Base-by-base conservation (phyloP, 1,284 basidiomycete genomes). In the Dichomitus squalens region DNA sequence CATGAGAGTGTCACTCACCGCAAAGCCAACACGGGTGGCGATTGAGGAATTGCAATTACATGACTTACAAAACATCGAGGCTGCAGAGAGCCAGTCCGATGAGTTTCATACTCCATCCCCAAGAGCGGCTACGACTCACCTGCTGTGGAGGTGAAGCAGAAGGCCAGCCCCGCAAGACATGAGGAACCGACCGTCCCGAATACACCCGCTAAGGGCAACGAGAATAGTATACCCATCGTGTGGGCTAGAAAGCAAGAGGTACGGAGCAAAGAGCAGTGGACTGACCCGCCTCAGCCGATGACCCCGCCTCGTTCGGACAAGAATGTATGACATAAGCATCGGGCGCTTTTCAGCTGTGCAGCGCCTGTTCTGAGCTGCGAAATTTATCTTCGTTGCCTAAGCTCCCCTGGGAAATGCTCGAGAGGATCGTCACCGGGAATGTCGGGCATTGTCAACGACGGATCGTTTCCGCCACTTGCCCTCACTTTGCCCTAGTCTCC, bases 1-100 rank as follows among this genome's bases (percentile, higher is more conserved):
- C 21, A 23, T 21, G n/a, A 29, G 41, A 50, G 21, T 7, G 40
- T 8, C 14, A 74, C 86, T 56, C 70, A 93, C 93, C 20, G 95
- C 95, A 76, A 96, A 99, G 38, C 96, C 96, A 58, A 99, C 90
- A 69, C 96, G 90, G 35, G 96, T 99, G 0, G 96, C 96, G 65
- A 99, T 98, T 0, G 95, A 97, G 9, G 95, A 97, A 72, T 98
- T 98, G 78, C 96, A 99, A 74, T 98, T 98, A 76, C 96, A 99
- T 55, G 94, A 96, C 80, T 97, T 97, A 85, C 90, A 97, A 77
- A 99, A 93, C 79, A 98, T 96, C 35, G 94, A 95, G 9, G 96
- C 95, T 85, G 76, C 67, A 40, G 5, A 16, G n/a, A n/a, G 33
- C 4, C 12, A 18, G 29, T 16, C 25, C n/a, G 11, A 33, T 55